These are phyloP conservation scores for Osmanthus fragrans DNA, from an alignment of 257 asterid genomes.

Conservation along the genomic window DNA sequence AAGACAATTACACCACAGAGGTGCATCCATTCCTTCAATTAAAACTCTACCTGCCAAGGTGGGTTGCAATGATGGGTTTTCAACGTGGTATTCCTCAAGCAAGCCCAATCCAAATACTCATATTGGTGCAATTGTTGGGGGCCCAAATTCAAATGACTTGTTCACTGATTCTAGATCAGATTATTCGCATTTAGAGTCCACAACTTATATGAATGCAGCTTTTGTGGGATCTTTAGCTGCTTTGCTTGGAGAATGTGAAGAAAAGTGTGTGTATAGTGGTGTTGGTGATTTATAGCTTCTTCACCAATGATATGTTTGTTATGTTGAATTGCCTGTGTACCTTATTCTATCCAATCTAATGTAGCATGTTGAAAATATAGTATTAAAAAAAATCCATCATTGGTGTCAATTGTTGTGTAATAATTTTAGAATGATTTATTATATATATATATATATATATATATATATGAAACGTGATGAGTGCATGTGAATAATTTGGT, in stretches of 20 bases:
- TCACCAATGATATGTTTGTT: not conserved
- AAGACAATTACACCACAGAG: slow-evolving; percentile 67
- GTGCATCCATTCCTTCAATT: slow-evolving; percentile 75
- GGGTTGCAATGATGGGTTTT: slow-evolving; percentile 51
- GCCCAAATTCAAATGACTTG: slow-evolving; percentile 57
- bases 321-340: not conserved
- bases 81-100: slow-evolving; percentile 43
- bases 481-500: not conserved
- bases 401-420: not conserved
- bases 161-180: slow-evolving; percentile 61
- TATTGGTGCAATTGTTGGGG: slow-evolving; percentile 74
- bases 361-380: not conserved
- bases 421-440: too few species aligned
- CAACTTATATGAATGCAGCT: slow-evolving; percentile 77
- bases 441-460: too few species aligned
- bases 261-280: slow-evolving; percentile 3
- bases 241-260: slow-evolving; percentile 28
- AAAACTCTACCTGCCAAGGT: slow-evolving; percentile 34
- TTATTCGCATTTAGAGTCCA: slow-evolving; percentile 60
- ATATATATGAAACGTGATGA: too few species aligned
- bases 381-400: too few species aligned
- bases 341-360: too few species aligned
- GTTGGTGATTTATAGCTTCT: not conserved
- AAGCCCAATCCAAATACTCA: slow-evolving; percentile 66
- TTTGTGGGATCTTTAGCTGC: slow-evolving; percentile 63